Evolutionary conservation across 108 stramenopile genomes (phyloP), one percentile per base, ranked within the genome.

Genomic region (Chaetoceros muelleri): DNA sequence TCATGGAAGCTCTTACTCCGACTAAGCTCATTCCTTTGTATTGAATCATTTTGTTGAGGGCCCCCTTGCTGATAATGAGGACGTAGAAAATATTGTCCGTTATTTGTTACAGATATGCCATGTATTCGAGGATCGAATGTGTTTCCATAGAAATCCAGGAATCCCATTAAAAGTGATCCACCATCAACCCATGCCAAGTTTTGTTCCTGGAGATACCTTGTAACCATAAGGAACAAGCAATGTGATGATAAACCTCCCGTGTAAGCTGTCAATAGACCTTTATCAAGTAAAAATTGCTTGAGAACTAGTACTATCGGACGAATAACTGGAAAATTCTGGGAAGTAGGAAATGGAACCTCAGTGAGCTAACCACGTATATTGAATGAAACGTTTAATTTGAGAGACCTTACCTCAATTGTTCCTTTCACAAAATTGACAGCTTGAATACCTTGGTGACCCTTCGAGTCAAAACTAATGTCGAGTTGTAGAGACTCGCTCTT

Each of bases 131-230:
- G 95, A 57, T 96, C 90, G 60, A 96, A 94, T 50, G 47, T 70
- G 64, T 94, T 96, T 17, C 95, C 93, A 61, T 89, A 96, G 64
- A 96, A 96, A 55, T 96, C 95, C 8, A 96, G 70, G 47, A 94
- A 86, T 1, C 91, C 93, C 78, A 94, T 89, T 18, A 96, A 74
- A n/a, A 94, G 60, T 20, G 91, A 82, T 13, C 95, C 95, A 21
- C 81, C 75, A 66, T 96, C 95, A 50, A 75, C 80, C 61, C 75
- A 71, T 0, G 81, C 65, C 18, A 69, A 62, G 2, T 70, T 65
- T 66, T 91, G 90, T 65, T 93, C 91, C 62, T 90, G 92, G 23
- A 87, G 76, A 49, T 86, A 94, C 28, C 93, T 74, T 2, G 93
- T 83, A 10, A 92, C 74, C 86, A 96, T 88, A 21, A 96, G 77